Conservation (phyloP, 2,329 filamentous ascomycete genomes). For the Paraphoma sp. region DNA sequence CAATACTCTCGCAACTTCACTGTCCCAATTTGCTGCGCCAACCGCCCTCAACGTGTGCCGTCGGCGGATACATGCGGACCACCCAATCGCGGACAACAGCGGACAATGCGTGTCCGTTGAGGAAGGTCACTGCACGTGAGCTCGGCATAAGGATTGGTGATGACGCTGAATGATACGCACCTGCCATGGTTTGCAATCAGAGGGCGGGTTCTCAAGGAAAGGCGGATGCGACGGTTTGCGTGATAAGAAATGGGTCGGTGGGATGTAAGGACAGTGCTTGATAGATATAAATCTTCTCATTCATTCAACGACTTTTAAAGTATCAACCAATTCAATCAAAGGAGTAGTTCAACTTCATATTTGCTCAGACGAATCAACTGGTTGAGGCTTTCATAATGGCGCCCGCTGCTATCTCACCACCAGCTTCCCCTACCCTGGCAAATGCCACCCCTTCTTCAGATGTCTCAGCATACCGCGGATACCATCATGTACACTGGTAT, state of each 20-base stretch:
- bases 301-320: not conserved
- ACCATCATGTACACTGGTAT: slow-evolving; percentile 95
- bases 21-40: not conserved
- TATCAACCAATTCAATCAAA: not conserved
- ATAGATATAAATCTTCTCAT: not conserved
- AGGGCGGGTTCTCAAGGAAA: slow-evolving; percentile 32
- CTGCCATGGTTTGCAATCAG: slow-evolving; percentile 16
- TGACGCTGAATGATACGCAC: slow-evolving; percentile 25
- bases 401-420: slow-evolving; percentile 48
- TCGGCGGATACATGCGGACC: slow-evolving; percentile 28
- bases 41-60: not conserved
- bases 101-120: slow-evolving; percentile 18
- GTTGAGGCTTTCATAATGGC: slow-evolving; percentile 25
- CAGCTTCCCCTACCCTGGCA: slow-evolving; percentile 46
- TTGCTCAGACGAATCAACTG: not conserved
- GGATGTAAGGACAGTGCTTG: not conserved
- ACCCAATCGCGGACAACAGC: slow-evolving; percentile 24
- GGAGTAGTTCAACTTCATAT: not conserved
- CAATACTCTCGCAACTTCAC: not conserved
- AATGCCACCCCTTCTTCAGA: slow-evolving; percentile 31
- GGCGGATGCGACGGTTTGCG: slow-evolving; percentile 11
- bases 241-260: slow-evolving; percentile 23
- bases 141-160: slow-evolving; percentile 33
- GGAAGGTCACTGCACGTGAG: slow-evolving; percentile 29
- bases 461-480: slow-evolving; percentile 72